phyloP scores from a whole-genome alignment of 805 yeast genomes.

The Kurtzmaniella fragi region DNA sequence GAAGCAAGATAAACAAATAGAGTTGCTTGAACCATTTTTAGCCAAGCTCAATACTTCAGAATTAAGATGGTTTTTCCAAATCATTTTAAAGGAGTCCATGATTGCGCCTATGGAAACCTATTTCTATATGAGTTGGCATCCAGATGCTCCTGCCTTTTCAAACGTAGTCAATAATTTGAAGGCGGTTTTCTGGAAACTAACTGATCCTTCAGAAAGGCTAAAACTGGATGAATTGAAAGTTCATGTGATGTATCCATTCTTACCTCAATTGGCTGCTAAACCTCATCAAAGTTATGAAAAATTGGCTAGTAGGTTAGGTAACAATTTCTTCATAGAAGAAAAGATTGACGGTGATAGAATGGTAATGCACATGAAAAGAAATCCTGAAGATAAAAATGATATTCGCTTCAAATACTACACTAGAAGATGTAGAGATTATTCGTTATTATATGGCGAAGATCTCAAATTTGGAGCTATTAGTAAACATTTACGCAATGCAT shows the following conservation, averaged over 20 bases:
- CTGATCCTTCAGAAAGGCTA: constrained; percentile 45
- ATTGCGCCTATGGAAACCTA: constrained; percentile 58
- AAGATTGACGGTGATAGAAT: constrained; percentile 93
- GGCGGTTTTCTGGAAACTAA: constrained; percentile 52
- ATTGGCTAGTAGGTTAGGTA: constrained; percentile 42
- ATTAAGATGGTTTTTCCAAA: constrained; percentile 62
- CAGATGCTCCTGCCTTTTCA: constrained; percentile 63
- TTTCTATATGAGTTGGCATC: constrained; percentile 65
- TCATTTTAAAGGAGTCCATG: constrained; percentile 55
- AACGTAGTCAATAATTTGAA: constrained; percentile 63
- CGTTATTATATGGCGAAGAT: constrained; percentile 60
- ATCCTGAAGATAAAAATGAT: constrained; percentile 26
- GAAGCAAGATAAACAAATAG: constrained; percentile 32
- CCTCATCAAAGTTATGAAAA: constrained; percentile 45
- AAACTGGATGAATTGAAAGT: constrained; percentile 36
- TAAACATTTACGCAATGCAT: constrained; percentile 39
- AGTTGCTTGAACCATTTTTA: constrained; percentile 45
- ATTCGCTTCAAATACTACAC: constrained; percentile 47
- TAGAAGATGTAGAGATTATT: constrained; percentile 69
- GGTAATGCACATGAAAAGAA: constrained; percentile 60
- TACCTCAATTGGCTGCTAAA: constrained; percentile 71
- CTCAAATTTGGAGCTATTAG: constrained; percentile 50
- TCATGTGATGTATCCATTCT: constrained; percentile 51
- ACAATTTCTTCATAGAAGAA: constrained; percentile 70
- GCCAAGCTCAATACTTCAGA: constrained; percentile 56